Conservation (phyloP, 768 basidiomycete species). For the Lactifluus volemus region DNA sequence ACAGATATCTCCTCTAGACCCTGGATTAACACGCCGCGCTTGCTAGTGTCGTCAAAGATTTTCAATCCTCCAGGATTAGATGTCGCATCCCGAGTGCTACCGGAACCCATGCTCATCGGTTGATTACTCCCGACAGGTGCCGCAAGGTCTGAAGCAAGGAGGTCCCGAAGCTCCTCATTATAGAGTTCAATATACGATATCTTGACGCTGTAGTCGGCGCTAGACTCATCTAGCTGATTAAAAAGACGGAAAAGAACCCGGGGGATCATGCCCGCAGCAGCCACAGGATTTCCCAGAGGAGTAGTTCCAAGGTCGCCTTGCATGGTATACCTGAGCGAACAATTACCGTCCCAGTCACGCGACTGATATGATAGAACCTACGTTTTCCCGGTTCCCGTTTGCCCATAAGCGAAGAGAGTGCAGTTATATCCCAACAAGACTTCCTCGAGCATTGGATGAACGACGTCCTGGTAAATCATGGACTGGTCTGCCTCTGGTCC, state of each 20-base stretch:
- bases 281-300: constrained; percentile 78
- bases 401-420: constrained; percentile 95
- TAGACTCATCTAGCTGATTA: constrained; percentile 69
- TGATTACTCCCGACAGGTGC: constrained; percentile 59
- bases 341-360: background rate
- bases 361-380: constrained; percentile 33
- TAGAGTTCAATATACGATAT: constrained; percentile 93
- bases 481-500: constrained; percentile 96
- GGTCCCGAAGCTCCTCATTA: constrained; percentile 95
- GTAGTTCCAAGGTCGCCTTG: constrained; percentile 85
- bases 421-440: constrained; percentile 97
- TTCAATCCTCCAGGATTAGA: constrained; percentile 52
- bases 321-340: constrained; percentile 76
- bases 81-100: constrained; percentile 35
- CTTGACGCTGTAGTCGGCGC: constrained; percentile 83
- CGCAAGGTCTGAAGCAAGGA: constrained; percentile 72
- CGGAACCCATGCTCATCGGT: constrained; percentile 64
- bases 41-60: constrained; percentile 87
- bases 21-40: constrained; percentile 87
- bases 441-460: constrained; percentile 85
- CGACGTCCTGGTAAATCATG: constrained; percentile 89
- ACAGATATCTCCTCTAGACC: constrained; percentile 88
- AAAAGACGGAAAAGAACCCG: constrained; percentile 89
- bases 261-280: constrained; percentile 92
- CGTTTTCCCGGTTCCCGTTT: constrained; percentile 99